Base-by-base conservation (phyloP, 495 filamentous ascomycete species). In the Clohesyomyces aquaticus region DNA sequence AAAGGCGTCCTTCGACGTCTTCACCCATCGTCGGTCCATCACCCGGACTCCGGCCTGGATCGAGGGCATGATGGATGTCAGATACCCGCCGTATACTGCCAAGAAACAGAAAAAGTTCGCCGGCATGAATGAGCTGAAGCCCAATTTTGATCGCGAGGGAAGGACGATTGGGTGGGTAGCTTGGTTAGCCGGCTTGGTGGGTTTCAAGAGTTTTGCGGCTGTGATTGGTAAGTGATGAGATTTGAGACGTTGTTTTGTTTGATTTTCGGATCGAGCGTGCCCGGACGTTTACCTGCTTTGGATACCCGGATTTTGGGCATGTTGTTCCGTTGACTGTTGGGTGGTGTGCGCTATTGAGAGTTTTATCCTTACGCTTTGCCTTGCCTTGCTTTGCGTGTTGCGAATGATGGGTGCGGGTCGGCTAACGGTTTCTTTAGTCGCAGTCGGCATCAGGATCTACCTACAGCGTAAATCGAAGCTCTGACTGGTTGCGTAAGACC, bases 61-160 rank as follows among this genome's bases (percentile, higher is more conserved):
- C 67, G 93, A 97, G 68, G 74, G 78, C 14, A 70, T 94, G 65
- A 76, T 97, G 60, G 78, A 80, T 43, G 81, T 92, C 63, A 83
- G 93, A 43, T 97, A 97, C 78, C 87, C 91, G 65, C 93, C 93
- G 1, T 93, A 89, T 73, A 71, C 72, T 11, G 75, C 71, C 6
- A 83, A 77, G 55, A 88, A 91, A 74, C 69, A 88, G 48, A 75
- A 77, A 66, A 78, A 83, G 63, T 80, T 87, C 72, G 72, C 80
- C 65, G 77, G 76, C 47, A 82, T 87, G 75, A 85, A 77, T 59
- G 76, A 73, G 1, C 41, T 77, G 62, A 85, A 82, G 68, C 91
- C 92, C 41, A 83, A 93, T 76, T 97, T 97, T 75, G 91, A 96
- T 77, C 85, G 93, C 45, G 78, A 86, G 61, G 91, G 93, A 6